These are phyloP conservation scores for Halteria grandinella DNA, from an alignment of 73 alveolate species.

Conservation along the genomic window DNA sequence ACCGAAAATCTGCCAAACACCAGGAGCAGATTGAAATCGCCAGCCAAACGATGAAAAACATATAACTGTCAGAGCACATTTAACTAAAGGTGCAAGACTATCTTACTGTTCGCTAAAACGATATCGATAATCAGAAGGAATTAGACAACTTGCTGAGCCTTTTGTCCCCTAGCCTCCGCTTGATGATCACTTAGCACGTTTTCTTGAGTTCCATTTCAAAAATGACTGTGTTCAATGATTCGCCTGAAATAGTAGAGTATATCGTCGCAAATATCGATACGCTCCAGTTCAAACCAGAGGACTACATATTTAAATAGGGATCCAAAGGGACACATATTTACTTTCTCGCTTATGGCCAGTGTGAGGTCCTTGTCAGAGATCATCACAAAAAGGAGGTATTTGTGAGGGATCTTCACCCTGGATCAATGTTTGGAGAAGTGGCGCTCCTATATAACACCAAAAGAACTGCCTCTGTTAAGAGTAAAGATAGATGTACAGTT, in stretches of 20 bases:
- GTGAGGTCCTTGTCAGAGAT: neutral
- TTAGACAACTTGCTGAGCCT: constrained; percentile 52
- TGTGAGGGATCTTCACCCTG: constrained; percentile 3
- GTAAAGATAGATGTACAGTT: neutral
- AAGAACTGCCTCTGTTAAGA: constrained; percentile 60
- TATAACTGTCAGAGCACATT: constrained; percentile 49
- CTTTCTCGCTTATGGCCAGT: constrained; percentile 62
- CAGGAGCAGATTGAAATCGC: constrained; percentile 67
- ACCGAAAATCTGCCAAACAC: constrained; percentile 44
- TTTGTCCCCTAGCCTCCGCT: constrained; percentile 56
- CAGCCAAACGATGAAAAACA: constrained; percentile 62
- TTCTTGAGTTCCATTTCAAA: constrained; percentile 53
- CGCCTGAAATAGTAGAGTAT: constrained; percentile 38
- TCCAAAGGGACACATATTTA: constrained; percentile 55
- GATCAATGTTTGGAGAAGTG: constrained; percentile 64
- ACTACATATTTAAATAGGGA: constrained; percentile 63
- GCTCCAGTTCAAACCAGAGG: constrained; percentile 58
- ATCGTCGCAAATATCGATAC: constrained; percentile 47
- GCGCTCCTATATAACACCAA: constrained; percentile 55
- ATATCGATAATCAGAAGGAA: constrained; percentile 62
- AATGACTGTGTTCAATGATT: constrained; percentile 15
- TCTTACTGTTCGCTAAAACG: constrained; percentile 27
- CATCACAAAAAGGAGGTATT: neutral
- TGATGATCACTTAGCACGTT: constrained; percentile 52
- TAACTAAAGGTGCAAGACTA: constrained; percentile 38